Evolutionary conservation across 176 grass and related monocot species (phyloP).

Genomic region (Carex parvula): DNA sequence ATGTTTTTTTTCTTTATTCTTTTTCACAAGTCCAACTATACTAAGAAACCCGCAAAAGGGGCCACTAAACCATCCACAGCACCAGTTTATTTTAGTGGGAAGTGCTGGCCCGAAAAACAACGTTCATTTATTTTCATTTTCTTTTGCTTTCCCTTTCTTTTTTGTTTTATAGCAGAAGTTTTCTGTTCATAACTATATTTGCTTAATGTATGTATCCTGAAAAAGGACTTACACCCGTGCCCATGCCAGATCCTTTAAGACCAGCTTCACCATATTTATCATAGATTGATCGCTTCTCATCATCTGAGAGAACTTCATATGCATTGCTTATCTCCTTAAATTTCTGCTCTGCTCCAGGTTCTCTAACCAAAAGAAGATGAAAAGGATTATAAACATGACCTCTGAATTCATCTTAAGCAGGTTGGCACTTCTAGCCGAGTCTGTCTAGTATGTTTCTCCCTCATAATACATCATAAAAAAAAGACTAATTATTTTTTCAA

Average conservation of each 20-base stretch:
- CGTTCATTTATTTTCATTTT: neutral
- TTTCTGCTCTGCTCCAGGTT: conserved; percentile 86
- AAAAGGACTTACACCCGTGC: conserved; percentile 67
- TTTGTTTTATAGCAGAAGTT: neutral
- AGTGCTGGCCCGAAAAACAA: neutral
- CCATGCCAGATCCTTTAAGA: conserved; percentile 92
- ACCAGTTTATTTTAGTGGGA: neutral
- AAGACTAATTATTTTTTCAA: neutral
- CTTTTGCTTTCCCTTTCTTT: neutral
- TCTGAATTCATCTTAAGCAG: neutral
- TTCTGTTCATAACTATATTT: neutral
- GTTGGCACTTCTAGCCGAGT: neutral
- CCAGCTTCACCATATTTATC: conserved; percentile 99
- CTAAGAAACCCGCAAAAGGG: neutral
- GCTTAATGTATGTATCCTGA: neutral
- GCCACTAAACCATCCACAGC: neutral
- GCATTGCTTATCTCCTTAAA: conserved; percentile 99
- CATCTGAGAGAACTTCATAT: conserved; percentile 98
- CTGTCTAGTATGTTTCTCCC: neutral
- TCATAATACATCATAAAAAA: neutral
- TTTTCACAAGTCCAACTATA: neutral
- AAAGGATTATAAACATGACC: conserved; percentile 11
- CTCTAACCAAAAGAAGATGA: conserved; percentile 51
- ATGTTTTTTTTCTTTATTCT: neutral
- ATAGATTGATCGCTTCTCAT: conserved; percentile 90